Evolutionary conservation across 2,329 filamentous ascomycete species (phyloP).

Genomic region (Teratosphaeria pseudoeucalypti): DNA sequence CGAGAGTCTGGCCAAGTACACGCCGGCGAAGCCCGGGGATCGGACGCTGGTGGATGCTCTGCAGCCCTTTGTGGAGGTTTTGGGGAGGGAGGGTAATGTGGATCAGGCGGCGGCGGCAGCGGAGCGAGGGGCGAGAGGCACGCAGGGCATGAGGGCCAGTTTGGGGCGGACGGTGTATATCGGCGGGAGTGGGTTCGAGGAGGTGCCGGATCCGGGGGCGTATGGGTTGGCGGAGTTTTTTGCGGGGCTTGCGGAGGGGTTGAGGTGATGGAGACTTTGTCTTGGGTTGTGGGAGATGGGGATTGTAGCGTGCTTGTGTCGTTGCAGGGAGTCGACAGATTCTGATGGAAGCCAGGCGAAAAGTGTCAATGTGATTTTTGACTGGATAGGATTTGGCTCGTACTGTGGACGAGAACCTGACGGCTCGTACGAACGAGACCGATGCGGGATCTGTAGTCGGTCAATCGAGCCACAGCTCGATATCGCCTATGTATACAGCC

Average conservation of each 20-base stretch:
- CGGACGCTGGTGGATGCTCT: slow-evolving; percentile 84
- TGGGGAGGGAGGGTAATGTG: slow-evolving; percentile 56
- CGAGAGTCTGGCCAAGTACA: slow-evolving; percentile 67
- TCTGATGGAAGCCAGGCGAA: not conserved
- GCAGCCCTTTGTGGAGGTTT: slow-evolving; percentile 69
- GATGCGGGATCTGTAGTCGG: no score
- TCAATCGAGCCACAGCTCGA: no score
- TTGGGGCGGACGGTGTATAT: slow-evolving; percentile 77
- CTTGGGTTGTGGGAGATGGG: not conserved
- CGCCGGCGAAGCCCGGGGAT: slow-evolving; percentile 79
- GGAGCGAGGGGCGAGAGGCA: slow-evolving; percentile 64
- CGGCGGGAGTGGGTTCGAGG: slow-evolving; percentile 61
- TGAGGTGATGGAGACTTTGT: slow-evolving; percentile 19
- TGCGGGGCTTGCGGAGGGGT: slow-evolving; percentile 56
- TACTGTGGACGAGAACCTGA: no score
- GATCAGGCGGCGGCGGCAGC: slow-evolving; percentile 66
- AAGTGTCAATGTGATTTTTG: not conserved
- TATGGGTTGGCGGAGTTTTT: slow-evolving; percentile 80
- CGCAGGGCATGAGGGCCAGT: slow-evolving; percentile 85
- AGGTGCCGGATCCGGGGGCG: slow-evolving; percentile 64
- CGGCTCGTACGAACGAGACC: no score
- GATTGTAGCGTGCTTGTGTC: not conserved
- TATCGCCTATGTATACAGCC: no score
- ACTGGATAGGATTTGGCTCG: not conserved
- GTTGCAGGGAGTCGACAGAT: not conserved